Evolutionary conservation across 805 yeast species (phyloP), one percentile per base, ranked within the genome.

Genomic region (Kuraishia piskuri): DNA sequence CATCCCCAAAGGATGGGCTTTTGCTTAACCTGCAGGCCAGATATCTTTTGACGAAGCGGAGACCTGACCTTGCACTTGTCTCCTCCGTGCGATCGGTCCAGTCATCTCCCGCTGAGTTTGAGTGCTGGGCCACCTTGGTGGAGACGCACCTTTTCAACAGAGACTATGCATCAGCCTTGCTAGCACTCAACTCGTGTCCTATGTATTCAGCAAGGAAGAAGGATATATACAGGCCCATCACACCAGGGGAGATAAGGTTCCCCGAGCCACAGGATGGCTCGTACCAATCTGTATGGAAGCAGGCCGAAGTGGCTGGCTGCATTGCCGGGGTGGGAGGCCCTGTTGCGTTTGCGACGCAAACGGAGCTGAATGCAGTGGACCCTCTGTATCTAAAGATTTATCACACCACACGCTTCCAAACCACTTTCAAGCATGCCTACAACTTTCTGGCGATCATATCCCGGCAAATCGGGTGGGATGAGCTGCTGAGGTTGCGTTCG

Each of bases 391-490:
- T 78, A 17, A 68, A 77, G 49, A 72, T 83, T 9, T 68, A 66
- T 51, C 82, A 82, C 17, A 81, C 79, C 10, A 73, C 80, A 0
- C 63, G 68, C 20, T 65, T 83, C 24, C 73, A 76, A 48, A 79
- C 83, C 3, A 80, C 88, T 1, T 79, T 80, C 56, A 68, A 70
- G 26, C 69, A 69, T 52, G 88, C 88, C 1, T 92, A 89, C 65
- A 84, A 83, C 47, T 68, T 90, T 53, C 68, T 92, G 54, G 82
- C 95, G 3, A 73, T 81, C 8, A 77, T 94, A 58, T 81, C 84
- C 2, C 77, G 84, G 20, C 69, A 75, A 22, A 72, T 84, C 46
- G 97, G 97, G 3, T 92, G 99, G 99, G 89, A 88, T 59, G 79
- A 77, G 37, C 67, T 90, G 37, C 74, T 91, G 58, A 72, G 74